A percentile compares a stretch with the other conserved stretches of the same genome.
Evolutionary conservation across 1,139 yeast species (phyloP).

Genomic region (Scheffersomyces cryptocercus): DNA sequence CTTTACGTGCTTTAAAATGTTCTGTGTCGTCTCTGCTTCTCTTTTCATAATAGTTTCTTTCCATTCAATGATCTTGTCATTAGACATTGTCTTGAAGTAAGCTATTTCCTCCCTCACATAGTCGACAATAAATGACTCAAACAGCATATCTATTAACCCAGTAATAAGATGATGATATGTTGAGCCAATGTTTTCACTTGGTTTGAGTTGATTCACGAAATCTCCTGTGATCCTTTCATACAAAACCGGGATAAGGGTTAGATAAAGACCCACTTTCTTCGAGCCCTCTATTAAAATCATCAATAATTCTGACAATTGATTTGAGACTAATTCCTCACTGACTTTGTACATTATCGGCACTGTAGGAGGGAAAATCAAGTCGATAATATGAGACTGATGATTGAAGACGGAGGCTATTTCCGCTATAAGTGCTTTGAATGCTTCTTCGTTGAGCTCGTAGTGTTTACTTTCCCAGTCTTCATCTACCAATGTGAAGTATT

Average conservation of each 20-base stretch:
- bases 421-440: slow-evolving; percentile 23
- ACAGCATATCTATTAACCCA: slow-evolving; percentile 50
- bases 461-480: neutral
- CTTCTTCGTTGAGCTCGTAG: slow-evolving; percentile 15
- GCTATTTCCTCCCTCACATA: slow-evolving; percentile 49
- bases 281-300: slow-evolving; percentile 31
- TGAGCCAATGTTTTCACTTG: slow-evolving; percentile 37
- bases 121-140: slow-evolving; percentile 49
- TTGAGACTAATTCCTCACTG: slow-evolving; percentile 46
- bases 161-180: slow-evolving; percentile 30
- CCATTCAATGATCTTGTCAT: slow-evolving; percentile 35
- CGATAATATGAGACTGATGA: slow-evolving; percentile 36
- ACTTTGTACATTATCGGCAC: slow-evolving; percentile 53
- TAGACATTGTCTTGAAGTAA: slow-evolving; percentile 27
- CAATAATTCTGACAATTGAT: slow-evolving; percentile 40
- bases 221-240: slow-evolving; percentile 28
- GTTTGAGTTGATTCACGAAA: slow-evolving; percentile 26
- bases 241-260: slow-evolving; percentile 32
- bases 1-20: slow-evolving; percentile 40
- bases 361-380: slow-evolving; percentile 39
- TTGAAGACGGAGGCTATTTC: slow-evolving; percentile 37
- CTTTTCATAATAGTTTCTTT: slow-evolving; percentile 32
- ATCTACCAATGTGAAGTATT: slow-evolving; percentile 16
- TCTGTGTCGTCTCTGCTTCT: slow-evolving; percentile 43
- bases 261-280: slow-evolving; percentile 26